Evolutionary conservation across 1,284 basidiomycete genomes (phyloP).

Genomic region (Cerrena zonata): DNA sequence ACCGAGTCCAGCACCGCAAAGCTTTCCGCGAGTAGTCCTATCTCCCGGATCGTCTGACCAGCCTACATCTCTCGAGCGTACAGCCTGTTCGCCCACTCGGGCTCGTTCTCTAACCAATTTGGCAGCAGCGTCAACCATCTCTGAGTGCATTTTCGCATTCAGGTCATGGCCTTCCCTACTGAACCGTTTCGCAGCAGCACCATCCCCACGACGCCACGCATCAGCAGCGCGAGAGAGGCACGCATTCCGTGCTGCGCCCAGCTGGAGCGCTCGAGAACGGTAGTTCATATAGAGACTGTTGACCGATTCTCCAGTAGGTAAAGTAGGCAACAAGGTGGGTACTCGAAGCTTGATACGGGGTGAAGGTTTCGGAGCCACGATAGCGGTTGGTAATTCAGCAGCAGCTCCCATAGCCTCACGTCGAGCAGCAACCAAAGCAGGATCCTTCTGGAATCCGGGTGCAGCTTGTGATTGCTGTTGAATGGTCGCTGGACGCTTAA

Average conservation of each 20-base stretch:
- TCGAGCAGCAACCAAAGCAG: conserved; percentile 38
- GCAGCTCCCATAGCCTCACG: conserved; percentile 52
- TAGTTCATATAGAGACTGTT: conserved; percentile 84
- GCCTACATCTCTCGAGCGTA: conserved; percentile 57
- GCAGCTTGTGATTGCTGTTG: conserved; percentile 19
- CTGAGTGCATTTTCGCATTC: conserved; percentile 81
- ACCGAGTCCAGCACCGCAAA: conserved; percentile 78
- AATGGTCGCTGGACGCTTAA: conserved; percentile 60
- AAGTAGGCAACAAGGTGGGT: conserved; percentile 80
- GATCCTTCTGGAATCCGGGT: conserved; percentile 29
- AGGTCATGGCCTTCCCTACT: conserved; percentile 88
- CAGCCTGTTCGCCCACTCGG: conserved; percentile 68
- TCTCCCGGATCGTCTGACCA: conserved; percentile 86
- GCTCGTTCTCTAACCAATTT: conserved; percentile 79
- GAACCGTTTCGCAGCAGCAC: conserved; percentile 89
- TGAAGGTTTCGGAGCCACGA: conserved; percentile 79
- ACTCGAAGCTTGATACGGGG: conserved; percentile 77
- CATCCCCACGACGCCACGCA: conserved; percentile 90
- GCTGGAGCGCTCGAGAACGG: conserved; percentile 78
- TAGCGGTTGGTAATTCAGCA: conserved; percentile 54
- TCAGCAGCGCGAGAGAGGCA: conserved; percentile 93
- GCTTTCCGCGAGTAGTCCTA: conserved; percentile 67
- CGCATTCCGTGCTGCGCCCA: conserved; percentile 89
- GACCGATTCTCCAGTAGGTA: conserved; percentile 76
- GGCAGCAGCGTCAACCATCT: conserved; percentile 76